phyloP scores from a whole-genome alignment of 208 protist genomes.

The Leishmania lainsoni region DNA sequence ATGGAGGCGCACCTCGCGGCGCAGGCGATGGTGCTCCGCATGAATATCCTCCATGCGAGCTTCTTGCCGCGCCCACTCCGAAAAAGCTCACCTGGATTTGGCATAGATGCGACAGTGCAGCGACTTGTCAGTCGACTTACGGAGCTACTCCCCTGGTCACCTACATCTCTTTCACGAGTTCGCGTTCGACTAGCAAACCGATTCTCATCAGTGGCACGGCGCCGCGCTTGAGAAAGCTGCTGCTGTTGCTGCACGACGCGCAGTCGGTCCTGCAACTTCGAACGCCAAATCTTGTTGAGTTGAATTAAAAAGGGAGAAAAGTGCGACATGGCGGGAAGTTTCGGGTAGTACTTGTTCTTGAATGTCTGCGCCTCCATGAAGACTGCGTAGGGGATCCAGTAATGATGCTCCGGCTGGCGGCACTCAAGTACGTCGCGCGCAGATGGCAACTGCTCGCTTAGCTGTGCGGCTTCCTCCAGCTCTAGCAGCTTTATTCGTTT shows the following conservation, averaged over 20 bases:
- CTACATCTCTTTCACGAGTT: neutral
- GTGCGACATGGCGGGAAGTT: slow-evolving; percentile 61
- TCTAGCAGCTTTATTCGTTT: slow-evolving; percentile 69
- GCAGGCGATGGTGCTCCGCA: slow-evolving; percentile 55
- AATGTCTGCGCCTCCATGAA: slow-evolving; percentile 84
- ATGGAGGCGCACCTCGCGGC: slow-evolving; percentile 69
- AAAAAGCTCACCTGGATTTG: slow-evolving; percentile 14
- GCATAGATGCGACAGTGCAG: neutral
- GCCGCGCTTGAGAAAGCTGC: neutral
- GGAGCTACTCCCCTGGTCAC: neutral
- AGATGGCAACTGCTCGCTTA: slow-evolving; percentile 48
- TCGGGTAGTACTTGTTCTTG: slow-evolving; percentile 80
- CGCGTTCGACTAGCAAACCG: neutral
- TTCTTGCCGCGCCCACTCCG: slow-evolving; percentile 15
- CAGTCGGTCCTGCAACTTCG: slow-evolving; percentile 59
- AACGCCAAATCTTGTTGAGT: slow-evolving; percentile 81
- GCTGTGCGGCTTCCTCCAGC: slow-evolving; percentile 57
- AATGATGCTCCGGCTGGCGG: slow-evolving; percentile 73
- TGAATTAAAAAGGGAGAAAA: slow-evolving; percentile 86
- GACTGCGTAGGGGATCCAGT: slow-evolving; percentile 84
- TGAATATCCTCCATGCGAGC: slow-evolving; percentile 31
- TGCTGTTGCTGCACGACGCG: slow-evolving; percentile 41
- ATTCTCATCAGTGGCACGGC: neutral
- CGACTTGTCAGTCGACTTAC: slow-evolving; percentile 11
- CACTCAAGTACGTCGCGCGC: slow-evolving; percentile 75